Evolutionary conservation across 768 basidiomycete species (phyloP), one percentile per base, ranked within the genome.

Genomic region (Xerocomellus amylosporus): DNA sequence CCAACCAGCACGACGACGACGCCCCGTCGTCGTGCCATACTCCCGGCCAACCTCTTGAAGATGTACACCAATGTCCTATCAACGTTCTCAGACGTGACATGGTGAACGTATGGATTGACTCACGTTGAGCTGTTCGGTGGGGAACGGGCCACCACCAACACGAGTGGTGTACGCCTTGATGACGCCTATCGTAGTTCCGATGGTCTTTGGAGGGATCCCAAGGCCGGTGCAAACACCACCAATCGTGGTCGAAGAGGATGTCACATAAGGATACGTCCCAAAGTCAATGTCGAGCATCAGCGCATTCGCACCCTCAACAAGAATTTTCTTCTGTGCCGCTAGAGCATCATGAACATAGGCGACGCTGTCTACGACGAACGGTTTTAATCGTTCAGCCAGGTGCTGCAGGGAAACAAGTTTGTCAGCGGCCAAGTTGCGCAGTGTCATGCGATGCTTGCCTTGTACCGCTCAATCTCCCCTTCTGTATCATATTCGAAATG

Each of bases 401-500:
- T 73, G 80, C 93, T 95, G 47, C 19, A 28, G 6, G 37, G 24
- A 51, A 48, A 20, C 13, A 2, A 15, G 3, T 4, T 34, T 4
- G 14, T 58, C 31, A 54, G 40, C 37, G 24, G 50, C 10, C 36
- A 28, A 48, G 22, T 8, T 26, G 20, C 8, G 43, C 3, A 30
- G 22, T 12, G 13, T 7, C n/a, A 20, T 36, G 26, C 39, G 37
- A 58, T 37, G n/a, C 74, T 36, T 55, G 87, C 92, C 84, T 93
- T 87, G 80, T 98, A 98, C 36, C 95, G 86, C 62, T 79, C 60
- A 48, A 99, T 98, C 74, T 99, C 97, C 28, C 84, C 93, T 67
- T 98, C 96, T 10, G 97, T 98, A 69, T 98, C 97, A 69, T 98
- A 98, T 67, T 98, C 95, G 63, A 99, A 99, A 68, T 91, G 77